phyloP scores from a whole-genome alignment of 768 basidiomycete genomes.

The Amanita jacksonii region DNA sequence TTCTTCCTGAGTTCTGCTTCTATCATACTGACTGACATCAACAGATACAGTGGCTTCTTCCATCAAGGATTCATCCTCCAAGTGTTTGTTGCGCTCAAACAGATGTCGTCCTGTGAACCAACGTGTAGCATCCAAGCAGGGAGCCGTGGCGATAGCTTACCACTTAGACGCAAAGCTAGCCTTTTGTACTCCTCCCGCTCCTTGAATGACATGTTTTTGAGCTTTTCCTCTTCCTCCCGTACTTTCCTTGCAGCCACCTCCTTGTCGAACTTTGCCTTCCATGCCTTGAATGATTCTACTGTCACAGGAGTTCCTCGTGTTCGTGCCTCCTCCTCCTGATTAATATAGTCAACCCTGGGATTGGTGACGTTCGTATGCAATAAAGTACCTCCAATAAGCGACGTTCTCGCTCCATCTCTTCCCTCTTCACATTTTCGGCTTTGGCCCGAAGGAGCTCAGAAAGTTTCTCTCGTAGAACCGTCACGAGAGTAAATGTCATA shows the following conservation, averaged over 20 bases:
- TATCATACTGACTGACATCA: constrained; percentile 83
- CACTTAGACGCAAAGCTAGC: constrained; percentile 50
- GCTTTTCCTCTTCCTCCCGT: constrained; percentile 65
- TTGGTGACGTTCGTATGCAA: neutral
- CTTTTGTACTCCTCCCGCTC: constrained; percentile 82
- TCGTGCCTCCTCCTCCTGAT: constrained; percentile 79
- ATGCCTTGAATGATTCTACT: constrained; percentile 63
- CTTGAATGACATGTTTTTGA: constrained; percentile 62
- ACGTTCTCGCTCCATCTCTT: constrained; percentile 67
- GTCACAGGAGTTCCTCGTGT: constrained; percentile 93
- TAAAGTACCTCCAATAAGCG: constrained; percentile 59
- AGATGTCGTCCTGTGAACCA: constrained; percentile 71
- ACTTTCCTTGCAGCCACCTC: constrained; percentile 49
- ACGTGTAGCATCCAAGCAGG: constrained; percentile 1
- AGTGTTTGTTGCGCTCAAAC: constrained; percentile 73
- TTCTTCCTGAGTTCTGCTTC: constrained; percentile 51
- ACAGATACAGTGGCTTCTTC: constrained; percentile 87
- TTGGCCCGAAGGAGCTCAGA: constrained; percentile 52
- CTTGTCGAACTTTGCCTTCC: constrained; percentile 76
- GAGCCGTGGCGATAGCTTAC: constrained; percentile 31
- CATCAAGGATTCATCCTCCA: constrained; percentile 72
- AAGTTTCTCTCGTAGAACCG: constrained; percentile 73
- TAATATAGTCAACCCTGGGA: constrained; percentile 5
- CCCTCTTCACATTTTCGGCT: constrained; percentile 42
- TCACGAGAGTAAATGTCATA: constrained; percentile 93